These are phyloP conservation scores for Rubia tinctorum DNA, from an alignment of 305 asterid species.

Conservation along the genomic window DNA sequence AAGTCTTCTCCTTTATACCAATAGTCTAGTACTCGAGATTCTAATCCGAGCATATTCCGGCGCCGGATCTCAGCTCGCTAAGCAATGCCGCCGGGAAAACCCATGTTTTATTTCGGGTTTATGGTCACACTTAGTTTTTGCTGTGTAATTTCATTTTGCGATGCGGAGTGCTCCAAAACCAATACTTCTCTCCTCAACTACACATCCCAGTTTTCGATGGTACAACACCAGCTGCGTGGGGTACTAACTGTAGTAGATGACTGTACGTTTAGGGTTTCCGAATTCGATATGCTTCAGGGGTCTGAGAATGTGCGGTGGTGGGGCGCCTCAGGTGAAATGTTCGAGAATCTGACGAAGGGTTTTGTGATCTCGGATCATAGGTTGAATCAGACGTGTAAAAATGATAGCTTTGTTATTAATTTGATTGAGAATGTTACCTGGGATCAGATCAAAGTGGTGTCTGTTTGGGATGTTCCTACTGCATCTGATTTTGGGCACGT, in stretches of 20 bases:
- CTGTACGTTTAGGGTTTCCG: constrained; percentile 77
- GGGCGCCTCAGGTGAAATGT: constrained; percentile 72
- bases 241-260: constrained; percentile 53
- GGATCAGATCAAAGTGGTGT: constrained; percentile 69
- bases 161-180: constrained; percentile 58
- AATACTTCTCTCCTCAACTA: constrained; percentile 59
- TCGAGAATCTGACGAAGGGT: constrained; percentile 72
- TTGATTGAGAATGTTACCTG: constrained; percentile 64
- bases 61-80: constrained; percentile 10
- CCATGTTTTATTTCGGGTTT: constrained; percentile 23
- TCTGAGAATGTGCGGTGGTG: constrained; percentile 87
- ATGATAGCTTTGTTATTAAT: constrained; percentile 59
- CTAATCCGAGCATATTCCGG: neutral
- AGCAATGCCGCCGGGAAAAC: constrained; percentile 20
- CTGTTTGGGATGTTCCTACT: constrained; percentile 83
- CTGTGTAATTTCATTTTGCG: constrained; percentile 29
- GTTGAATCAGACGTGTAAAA: constrained; percentile 65
- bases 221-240: constrained; percentile 95
- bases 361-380: constrained; percentile 58
- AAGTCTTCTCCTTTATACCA: neutral
- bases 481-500: constrained; percentile 91
- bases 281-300: constrained; percentile 88
- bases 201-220: constrained; percentile 81
- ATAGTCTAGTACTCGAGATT: neutral
- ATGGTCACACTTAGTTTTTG: constrained; percentile 16